These are phyloP conservation scores for Domatiomyces globalis DNA, from an alignment of 2,329 filamentous ascomycete species.

Conservation along the genomic window DNA sequence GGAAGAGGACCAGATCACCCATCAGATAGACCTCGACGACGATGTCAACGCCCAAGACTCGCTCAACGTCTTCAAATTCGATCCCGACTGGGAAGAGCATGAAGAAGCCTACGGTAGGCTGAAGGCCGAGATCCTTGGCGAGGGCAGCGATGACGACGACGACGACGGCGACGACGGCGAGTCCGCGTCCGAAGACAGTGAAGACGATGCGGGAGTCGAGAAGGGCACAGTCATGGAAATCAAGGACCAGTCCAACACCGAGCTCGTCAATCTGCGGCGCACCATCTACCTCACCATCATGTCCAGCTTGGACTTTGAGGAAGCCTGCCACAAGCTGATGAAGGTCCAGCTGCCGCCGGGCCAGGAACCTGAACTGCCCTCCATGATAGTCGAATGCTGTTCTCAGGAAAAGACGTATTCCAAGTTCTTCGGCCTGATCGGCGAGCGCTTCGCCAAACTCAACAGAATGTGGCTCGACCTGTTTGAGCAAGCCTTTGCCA, in stretches of 20 bases:
- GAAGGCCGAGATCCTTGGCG: constrained; percentile 85
- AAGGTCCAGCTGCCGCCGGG: constrained; percentile 78
- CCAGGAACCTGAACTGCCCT: constrained; percentile 77
- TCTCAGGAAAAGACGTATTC: constrained; percentile 94
- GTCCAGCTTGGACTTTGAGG: constrained; percentile 90
- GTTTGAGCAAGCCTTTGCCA: constrained; percentile 77
- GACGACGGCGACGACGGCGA: constrained; percentile 42
- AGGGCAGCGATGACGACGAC: constrained; percentile 73
- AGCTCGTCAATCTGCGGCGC: constrained; percentile 80
- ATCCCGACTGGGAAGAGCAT: constrained; percentile 76
- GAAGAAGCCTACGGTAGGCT: constrained; percentile 81
- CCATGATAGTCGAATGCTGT: constrained; percentile 95
- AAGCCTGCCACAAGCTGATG: constrained; percentile 94
- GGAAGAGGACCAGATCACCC: constrained; percentile 96
- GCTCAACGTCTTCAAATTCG: constrained; percentile 91
- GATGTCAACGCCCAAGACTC: constrained; percentile 72
- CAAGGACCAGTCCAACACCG: constrained; percentile 93
- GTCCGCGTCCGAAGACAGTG: constrained; percentile 48
- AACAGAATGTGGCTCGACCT: constrained; percentile 89
- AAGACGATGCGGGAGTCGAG: constrained; percentile 56
- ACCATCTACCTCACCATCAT: constrained; percentile 97
- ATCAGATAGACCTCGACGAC: constrained; percentile 67
- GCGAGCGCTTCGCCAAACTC: constrained; percentile 87
- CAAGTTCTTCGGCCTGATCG: constrained; percentile 91
- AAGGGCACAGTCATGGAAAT: constrained; percentile 81